Evolutionary conservation across 1,284 basidiomycete species (phyloP).

Genomic region (Puccinia horiana): DNA sequence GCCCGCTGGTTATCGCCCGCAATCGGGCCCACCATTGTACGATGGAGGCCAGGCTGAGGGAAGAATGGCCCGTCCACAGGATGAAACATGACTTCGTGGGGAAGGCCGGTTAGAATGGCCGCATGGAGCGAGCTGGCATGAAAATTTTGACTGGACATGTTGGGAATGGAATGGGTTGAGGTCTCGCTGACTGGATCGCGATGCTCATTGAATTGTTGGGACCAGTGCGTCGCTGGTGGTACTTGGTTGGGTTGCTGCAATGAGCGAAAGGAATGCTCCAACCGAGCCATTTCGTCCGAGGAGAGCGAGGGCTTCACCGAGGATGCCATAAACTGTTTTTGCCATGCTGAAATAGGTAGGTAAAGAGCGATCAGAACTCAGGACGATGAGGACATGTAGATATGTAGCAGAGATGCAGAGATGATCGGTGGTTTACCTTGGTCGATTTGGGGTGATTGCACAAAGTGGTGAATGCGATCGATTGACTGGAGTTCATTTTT

Average conservation of each 20-base stretch:
- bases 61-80: background rate
- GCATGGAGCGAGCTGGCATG: background rate
- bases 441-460: background rate
- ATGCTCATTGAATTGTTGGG: constrained; percentile 1
- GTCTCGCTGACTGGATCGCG: background rate
- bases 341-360: constrained; percentile 21
- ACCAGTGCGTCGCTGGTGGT: constrained; percentile 3
- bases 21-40: background rate
- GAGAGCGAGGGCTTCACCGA: background rate
- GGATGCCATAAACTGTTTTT: constrained; percentile 16
- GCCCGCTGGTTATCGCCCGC: constrained; percentile 51
- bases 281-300: constrained; percentile 30
- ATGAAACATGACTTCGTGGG: constrained; percentile 13
- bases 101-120: background rate
- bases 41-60: background rate
- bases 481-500: constrained; percentile 25
- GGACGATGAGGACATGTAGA: background rate
- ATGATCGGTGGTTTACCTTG: background rate
- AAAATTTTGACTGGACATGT: background rate
- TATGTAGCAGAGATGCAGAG: background rate
- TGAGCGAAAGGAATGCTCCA: constrained; percentile 28
- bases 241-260: background rate
- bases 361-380: background rate
- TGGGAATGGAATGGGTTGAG: constrained; percentile 10
- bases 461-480: background rate